Conservation (phyloP, 352 stramenopile genomes). For the Pythium graminicola region DNA sequence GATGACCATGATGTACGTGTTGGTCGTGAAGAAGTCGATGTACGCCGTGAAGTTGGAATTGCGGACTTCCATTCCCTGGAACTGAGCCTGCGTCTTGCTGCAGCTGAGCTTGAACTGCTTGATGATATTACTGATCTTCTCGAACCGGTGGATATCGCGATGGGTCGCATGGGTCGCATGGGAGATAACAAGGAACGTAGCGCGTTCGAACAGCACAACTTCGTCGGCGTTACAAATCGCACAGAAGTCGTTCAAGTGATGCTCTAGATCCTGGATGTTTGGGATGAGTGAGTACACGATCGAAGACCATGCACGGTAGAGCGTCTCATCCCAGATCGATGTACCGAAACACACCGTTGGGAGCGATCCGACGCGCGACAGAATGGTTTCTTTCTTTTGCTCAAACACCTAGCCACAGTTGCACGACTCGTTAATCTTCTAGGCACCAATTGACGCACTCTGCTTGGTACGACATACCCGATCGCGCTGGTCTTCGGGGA, state of each 20-base stretch:
- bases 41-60: slow-evolving; percentile 98
- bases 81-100: slow-evolving; percentile 97
- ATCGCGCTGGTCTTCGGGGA: slow-evolving; percentile 83
- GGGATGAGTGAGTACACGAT: slow-evolving; percentile 99
- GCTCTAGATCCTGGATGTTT: slow-evolving; percentile 96
- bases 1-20: slow-evolving; percentile 99
- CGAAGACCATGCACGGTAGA: slow-evolving; percentile 98
- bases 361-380: slow-evolving; percentile 84
- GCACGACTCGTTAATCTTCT: too few relatives aligned
- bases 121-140: slow-evolving; percentile 99
- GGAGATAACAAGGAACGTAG: slow-evolving; percentile 98
- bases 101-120: slow-evolving; percentile 99
- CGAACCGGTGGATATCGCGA: slow-evolving; percentile 97
- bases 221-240: slow-evolving; percentile 95
- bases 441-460: too few relatives aligned
- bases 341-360: slow-evolving; percentile 93
- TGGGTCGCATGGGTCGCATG: slow-evolving; percentile 90
- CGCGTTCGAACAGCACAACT: slow-evolving; percentile 97
- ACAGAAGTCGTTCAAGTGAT: slow-evolving; percentile 96
- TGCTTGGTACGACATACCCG: too few relatives aligned
- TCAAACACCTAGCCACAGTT: slow-evolving; percentile 79
- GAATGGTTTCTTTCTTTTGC: slow-evolving; percentile 92
- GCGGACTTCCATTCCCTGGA: slow-evolving; percentile 96
- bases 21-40: slow-evolving; percentile 97
- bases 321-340: slow-evolving; percentile 99